phyloP scores from a whole-genome alignment of 2,329 filamentous ascomycete genomes.

The Trichoderma aggressivum region DNA sequence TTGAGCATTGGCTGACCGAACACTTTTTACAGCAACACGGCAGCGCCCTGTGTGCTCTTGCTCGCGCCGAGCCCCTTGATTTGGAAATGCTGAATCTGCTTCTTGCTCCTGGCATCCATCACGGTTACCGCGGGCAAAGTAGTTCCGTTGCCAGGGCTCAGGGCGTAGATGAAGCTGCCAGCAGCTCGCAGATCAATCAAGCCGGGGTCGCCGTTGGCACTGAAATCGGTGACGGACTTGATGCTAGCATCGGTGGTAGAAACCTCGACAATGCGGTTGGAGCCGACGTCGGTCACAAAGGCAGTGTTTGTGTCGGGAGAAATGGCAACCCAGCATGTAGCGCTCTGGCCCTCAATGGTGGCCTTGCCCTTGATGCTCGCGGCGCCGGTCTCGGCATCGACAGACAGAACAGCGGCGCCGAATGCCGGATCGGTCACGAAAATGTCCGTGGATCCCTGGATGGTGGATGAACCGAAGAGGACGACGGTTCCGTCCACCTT shows the following conservation, averaged over 20 bases:
- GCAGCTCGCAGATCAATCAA: slow-evolving; percentile 52
- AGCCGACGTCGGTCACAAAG: slow-evolving; percentile 56
- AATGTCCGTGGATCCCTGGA: slow-evolving; percentile 44
- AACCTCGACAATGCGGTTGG: slow-evolving; percentile 56
- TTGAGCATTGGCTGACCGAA: background rate
- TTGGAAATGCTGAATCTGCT: slow-evolving; percentile 19
- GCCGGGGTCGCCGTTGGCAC: slow-evolving; percentile 47
- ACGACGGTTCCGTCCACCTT: slow-evolving; percentile 54
- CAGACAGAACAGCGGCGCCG: slow-evolving; percentile 48
- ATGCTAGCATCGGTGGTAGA: slow-evolving; percentile 47
- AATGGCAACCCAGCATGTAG: slow-evolving; percentile 58
- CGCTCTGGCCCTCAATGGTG: slow-evolving; percentile 48
- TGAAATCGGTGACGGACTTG: slow-evolving; percentile 40
- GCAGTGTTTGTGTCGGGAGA: slow-evolving; percentile 46
- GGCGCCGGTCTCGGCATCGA: slow-evolving; percentile 33
- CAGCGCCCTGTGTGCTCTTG: slow-evolving; percentile 16
- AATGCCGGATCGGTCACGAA: slow-evolving; percentile 59
- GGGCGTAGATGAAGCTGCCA: slow-evolving; percentile 55
- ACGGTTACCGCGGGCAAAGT: slow-evolving; percentile 38
- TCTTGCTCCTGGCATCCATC: slow-evolving; percentile 12
- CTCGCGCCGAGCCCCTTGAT: background rate
- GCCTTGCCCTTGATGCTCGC: slow-evolving; percentile 38
- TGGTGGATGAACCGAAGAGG: slow-evolving; percentile 50
- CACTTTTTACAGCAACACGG: background rate
- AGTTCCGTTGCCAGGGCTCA: slow-evolving; percentile 51